A percentile compares a stretch with the other conserved stretches of the same genome.
Evolutionary conservation across 129 eudicot species (phyloP).

Genomic region (Erigeron canadensis): DNA sequence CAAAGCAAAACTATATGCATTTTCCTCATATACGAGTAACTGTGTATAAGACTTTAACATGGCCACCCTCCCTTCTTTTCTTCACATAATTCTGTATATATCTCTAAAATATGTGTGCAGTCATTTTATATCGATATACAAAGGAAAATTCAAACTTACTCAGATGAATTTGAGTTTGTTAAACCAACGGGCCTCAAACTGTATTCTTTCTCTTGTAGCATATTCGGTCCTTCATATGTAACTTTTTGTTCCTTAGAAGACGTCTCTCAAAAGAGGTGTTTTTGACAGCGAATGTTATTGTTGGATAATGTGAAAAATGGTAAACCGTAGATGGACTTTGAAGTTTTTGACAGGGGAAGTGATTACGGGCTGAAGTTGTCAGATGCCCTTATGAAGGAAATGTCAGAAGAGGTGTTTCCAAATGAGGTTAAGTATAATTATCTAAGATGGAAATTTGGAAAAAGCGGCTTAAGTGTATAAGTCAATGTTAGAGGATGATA

Average conservation of each 20-base stretch:
- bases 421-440: constrained; percentile 36
- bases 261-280: constrained; percentile 57
- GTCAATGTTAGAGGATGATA: no score
- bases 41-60: no score
- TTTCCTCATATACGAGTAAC: no score
- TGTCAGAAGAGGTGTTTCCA: no score
- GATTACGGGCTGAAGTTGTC: no score
- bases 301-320: no score
- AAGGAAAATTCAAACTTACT: constrained; percentile 35
- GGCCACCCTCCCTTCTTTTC: no score
- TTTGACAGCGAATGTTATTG: constrained; percentile 39
- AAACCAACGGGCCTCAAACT: constrained; percentile 45
- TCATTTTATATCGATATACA: not conserved
- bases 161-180: constrained; percentile 42
- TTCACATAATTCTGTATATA: no score
- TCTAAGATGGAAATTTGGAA: not conserved
- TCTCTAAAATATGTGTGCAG: not conserved
- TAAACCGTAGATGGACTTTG: not conserved
- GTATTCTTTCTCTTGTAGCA: constrained; percentile 59
- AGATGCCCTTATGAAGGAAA: no score
- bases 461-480: no score
- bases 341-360: no score
- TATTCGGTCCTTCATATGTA: constrained; percentile 62
- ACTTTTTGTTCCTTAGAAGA: constrained; percentile 37
- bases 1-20: no score